These are phyloP conservation scores for Colletotrichum cuscutae DNA, from an alignment of 2,329 filamentous ascomycete species.

Conservation along the genomic window DNA sequence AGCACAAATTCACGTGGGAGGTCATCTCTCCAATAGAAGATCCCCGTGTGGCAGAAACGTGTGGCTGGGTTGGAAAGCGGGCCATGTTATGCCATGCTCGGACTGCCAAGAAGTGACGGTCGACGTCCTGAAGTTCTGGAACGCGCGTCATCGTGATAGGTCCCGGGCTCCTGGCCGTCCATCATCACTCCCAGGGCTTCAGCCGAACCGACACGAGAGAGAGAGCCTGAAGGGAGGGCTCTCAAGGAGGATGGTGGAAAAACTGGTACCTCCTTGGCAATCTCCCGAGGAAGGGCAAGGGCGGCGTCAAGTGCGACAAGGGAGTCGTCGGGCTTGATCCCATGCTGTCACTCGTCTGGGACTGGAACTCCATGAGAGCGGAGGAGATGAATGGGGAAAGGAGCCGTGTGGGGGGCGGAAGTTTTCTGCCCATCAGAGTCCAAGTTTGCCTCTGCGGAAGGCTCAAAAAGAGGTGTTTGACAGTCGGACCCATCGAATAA, in stretches of 20 bases:
- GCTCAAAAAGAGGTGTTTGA: too few relatives aligned
- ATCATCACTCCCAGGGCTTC: neutral
- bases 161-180: neutral
- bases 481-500: neutral
- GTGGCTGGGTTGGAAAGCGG: conserved; percentile 3
- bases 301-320: conserved; percentile 19
- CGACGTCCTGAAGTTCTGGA: conserved; percentile 10
- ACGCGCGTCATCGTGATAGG: conserved; percentile 18
- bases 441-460: neutral
- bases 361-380: neutral
- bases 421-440: neutral
- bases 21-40: neutral
- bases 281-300: neutral
- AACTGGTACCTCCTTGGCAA: conserved; percentile 9
- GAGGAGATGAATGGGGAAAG: conserved; percentile 13
- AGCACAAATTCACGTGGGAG: neutral
- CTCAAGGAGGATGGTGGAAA: neutral
- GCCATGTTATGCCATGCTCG: neutral
- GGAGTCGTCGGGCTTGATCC: neutral
- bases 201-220: neutral
- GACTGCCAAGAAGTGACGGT: conserved; percentile 18
- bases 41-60: neutral
- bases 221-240: neutral
- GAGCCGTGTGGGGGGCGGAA: conserved; percentile 17
- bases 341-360: conserved; percentile 21